A percentile compares a stretch with the other conserved stretches of the same genome.
Evolutionary conservation across 345 rosid species (phyloP).

Genomic region (Litchi chinensis): DNA sequence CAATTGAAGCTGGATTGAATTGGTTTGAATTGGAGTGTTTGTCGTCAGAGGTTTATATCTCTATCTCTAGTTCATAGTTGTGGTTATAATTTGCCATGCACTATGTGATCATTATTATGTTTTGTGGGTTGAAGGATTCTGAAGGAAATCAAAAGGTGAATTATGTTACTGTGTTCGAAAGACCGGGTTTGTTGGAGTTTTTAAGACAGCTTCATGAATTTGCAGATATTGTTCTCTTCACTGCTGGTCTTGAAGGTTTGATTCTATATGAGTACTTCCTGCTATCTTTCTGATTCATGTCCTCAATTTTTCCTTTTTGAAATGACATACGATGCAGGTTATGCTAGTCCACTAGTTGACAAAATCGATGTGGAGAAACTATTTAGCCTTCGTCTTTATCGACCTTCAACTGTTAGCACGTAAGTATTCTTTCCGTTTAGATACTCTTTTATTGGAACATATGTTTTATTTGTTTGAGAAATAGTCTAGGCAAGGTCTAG

Average conservation of each 20-base stretch:
- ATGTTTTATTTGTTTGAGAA: not conserved
- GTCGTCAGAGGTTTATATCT: slow-evolving; percentile 34
- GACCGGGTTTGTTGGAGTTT: slow-evolving; percentile 62
- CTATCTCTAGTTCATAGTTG: not conserved
- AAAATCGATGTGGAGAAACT: slow-evolving; percentile 50
- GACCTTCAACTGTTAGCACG: slow-evolving; percentile 67
- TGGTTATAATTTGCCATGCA: not conserved
- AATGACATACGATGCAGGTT: slow-evolving; percentile 36
- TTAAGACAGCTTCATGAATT: slow-evolving; percentile 48
- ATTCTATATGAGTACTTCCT: not conserved
- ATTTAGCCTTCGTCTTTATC: slow-evolving; percentile 53
- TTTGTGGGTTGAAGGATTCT: slow-evolving; percentile 38
- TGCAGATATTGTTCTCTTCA: slow-evolving; percentile 57
- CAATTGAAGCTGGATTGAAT: slow-evolving; percentile 55
- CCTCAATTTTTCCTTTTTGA: not conserved
- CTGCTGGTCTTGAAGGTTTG: slow-evolving; percentile 65
- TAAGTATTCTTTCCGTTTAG: slow-evolving; percentile 21
- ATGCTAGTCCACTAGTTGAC: slow-evolving; percentile 64
- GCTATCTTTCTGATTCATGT: not conserved
- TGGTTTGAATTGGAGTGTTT: slow-evolving; percentile 66
- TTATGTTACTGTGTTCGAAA: slow-evolving; percentile 58
- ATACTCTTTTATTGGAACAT: not conserved
- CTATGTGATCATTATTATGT: not conserved
- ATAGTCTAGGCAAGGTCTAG: not conserved
- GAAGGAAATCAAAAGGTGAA: slow-evolving; percentile 48